A percentile compares a stretch with the other conserved stretches of the same genome.
These are phyloP conservation scores for Paulownia fortunei DNA, from an alignment of 257 asterid genomes.

Conservation along the genomic window DNA sequence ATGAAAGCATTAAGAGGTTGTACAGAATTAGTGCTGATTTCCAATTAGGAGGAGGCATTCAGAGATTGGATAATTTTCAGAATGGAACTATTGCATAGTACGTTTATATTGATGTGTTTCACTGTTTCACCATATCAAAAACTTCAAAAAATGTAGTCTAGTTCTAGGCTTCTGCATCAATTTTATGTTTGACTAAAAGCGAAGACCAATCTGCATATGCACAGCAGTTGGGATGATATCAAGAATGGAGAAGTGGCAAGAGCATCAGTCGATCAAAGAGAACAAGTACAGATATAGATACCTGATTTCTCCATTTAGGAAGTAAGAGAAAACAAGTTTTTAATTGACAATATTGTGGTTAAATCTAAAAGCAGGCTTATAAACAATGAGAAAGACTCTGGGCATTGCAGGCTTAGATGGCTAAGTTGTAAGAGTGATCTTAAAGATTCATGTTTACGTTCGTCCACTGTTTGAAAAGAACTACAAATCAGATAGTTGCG, in stretches of 20 bases:
- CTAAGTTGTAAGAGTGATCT: background rate
- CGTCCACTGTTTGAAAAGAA: background rate
- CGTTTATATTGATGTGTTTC: background rate
- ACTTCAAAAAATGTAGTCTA: background rate
- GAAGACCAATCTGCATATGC: constrained; percentile 16
- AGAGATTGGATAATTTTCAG: background rate
- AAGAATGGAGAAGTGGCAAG: background rate
- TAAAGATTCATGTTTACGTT: background rate
- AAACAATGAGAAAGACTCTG: background rate
- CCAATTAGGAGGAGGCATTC: background rate
- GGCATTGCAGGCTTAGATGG: background rate
- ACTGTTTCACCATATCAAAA: background rate
- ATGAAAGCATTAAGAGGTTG: background rate
- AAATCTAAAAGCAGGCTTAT: background rate
- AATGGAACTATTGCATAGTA: background rate
- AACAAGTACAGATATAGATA: background rate
- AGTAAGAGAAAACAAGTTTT: background rate
- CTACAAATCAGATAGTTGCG: background rate
- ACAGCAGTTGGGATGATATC: background rate
- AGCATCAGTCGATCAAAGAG: constrained; percentile 5
- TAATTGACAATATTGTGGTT: background rate
- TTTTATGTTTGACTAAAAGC: constrained; percentile 4
- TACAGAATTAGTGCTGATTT: background rate
- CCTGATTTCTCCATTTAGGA: background rate
- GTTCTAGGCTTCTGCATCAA: constrained; percentile 1